Conservation (phyloP, 805 yeast species). For the Candida hispaniensis region DNA sequence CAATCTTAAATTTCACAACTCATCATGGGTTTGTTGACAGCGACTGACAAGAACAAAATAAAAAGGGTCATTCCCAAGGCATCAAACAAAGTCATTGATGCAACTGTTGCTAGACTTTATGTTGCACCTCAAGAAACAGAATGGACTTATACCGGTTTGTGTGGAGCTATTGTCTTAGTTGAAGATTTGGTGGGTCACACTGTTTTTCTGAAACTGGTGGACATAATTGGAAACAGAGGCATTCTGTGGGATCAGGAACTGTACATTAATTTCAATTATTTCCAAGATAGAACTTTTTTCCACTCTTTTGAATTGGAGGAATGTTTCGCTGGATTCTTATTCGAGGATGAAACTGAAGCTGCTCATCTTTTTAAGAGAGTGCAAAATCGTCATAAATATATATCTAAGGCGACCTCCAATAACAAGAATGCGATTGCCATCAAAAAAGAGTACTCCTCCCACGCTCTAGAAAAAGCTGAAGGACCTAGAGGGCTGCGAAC, state of each 20-base stretch:
- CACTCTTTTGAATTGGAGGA: slow-evolving; percentile 91
- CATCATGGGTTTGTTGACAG: slow-evolving; percentile 26
- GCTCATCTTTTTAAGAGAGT: slow-evolving; percentile 74
- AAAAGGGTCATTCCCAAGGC: slow-evolving; percentile 84
- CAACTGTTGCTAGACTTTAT: slow-evolving; percentile 80
- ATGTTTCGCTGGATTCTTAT: slow-evolving; percentile 73
- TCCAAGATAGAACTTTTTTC: slow-evolving; percentile 90
- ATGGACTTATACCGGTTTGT: slow-evolving; percentile 83
- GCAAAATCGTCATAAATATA: slow-evolving; percentile 64
- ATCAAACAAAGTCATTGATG: slow-evolving; percentile 77
- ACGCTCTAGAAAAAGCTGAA: slow-evolving; percentile 25
- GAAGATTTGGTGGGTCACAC: slow-evolving; percentile 94
- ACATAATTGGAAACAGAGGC: slow-evolving; percentile 69
- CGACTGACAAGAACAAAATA: slow-evolving; percentile 74
- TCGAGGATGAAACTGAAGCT: slow-evolving; percentile 85
- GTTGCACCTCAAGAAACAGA: slow-evolving; percentile 74
- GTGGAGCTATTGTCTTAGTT: slow-evolving; percentile 78
- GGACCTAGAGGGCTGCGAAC: slow-evolving; percentile 76
- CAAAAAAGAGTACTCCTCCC: slow-evolving; percentile 38
- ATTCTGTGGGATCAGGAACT: slow-evolving; percentile 97
- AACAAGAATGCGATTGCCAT: slow-evolving; percentile 84
- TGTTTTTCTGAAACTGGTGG: slow-evolving; percentile 81
- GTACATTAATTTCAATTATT: slow-evolving; percentile 75
- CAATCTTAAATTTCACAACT: no score
- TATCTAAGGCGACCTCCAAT: slow-evolving; percentile 70